A percentile compares a stretch with the other conserved stretches of the same genome.
Conservation (phyloP, 768 basidiomycete species). For the Basidioascus undulatus region DNA sequence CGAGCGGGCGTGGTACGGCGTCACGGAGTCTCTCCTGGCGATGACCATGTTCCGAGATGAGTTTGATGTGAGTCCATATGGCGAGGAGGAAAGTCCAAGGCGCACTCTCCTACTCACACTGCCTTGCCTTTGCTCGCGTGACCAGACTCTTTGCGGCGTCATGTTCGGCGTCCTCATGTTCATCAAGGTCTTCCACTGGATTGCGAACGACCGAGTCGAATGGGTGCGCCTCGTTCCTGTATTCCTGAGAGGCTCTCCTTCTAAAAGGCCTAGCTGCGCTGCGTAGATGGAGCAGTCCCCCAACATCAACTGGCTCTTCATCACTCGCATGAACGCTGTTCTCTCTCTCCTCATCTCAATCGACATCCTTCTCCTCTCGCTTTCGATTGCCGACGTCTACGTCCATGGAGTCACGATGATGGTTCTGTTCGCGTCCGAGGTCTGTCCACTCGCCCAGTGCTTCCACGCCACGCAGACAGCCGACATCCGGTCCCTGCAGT, state of each 20-base stretch:
- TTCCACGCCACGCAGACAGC: conserved; percentile 1
- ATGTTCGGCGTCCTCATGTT: conserved; percentile 91
- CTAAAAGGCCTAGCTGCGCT: too few species aligned
- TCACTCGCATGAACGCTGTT: conserved; percentile 51
- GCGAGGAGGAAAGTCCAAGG: too few species aligned
- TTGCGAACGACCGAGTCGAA: conserved; percentile 83
- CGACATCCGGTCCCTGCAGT: conserved; percentile 30
- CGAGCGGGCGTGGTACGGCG: conserved; percentile 89
- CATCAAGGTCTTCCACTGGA: conserved; percentile 95
- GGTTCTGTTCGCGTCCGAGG: conserved; percentile 89
- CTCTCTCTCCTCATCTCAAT: conserved; percentile 48
- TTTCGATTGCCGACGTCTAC: conserved; percentile 58
- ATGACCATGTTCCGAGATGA: conserved; percentile 94
- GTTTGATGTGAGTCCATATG: conserved; percentile 68
- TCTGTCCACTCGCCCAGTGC: conserved; percentile 18
- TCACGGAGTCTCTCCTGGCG: conserved; percentile 84
- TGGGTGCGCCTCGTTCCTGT: too few species aligned
- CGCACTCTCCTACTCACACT: too few species aligned
- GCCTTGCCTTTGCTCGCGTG: too few species aligned
- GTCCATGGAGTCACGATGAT: conserved; percentile 62
- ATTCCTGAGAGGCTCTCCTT: too few species aligned
- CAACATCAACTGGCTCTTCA: conserved; percentile 72
- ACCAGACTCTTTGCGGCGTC: too few species aligned
- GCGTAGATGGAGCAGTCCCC: conserved; percentile 84
- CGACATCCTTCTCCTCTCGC: conserved; percentile 51